These are phyloP conservation scores for Lepiota venenata DNA, from an alignment of 768 basidiomycete species.

Conservation along the genomic window DNA sequence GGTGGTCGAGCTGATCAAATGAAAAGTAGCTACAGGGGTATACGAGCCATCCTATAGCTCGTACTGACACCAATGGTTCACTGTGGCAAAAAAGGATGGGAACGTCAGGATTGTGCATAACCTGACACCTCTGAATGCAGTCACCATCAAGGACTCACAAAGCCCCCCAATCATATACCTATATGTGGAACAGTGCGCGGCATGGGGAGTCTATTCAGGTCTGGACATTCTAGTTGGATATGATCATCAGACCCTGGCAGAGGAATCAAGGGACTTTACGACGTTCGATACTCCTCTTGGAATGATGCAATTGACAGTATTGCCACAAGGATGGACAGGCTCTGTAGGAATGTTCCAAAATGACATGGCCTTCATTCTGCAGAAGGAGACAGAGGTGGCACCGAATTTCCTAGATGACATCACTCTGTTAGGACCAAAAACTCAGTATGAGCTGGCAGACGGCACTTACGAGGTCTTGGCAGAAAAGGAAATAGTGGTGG, in stretches of 20 bases:
- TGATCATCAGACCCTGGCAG: constrained; percentile 25
- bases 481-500: constrained; percentile 21
- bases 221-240: constrained; percentile 35
- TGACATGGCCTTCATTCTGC: constrained; percentile 27
- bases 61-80: constrained; percentile 36
- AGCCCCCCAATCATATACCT: constrained; percentile 29
- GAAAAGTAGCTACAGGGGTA: constrained; percentile 30
- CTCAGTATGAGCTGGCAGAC: constrained; percentile 23
- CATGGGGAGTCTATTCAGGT: constrained; percentile 18
- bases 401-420: constrained; percentile 30
- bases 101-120: constrained; percentile 33
- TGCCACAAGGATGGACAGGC: constrained; percentile 41
- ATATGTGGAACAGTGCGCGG: constrained; percentile 27
- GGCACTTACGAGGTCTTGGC: constrained; percentile 19
- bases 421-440: constrained; percentile 25
- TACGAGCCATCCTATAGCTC: constrained; percentile 33
- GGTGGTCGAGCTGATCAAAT: constrained; percentile 25
- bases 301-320: constrained; percentile 23
- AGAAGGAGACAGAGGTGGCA: constrained; percentile 25
- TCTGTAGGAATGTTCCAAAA: constrained; percentile 28
- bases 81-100: constrained; percentile 32
- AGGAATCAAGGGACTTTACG: constrained; percentile 27
- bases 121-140: constrained; percentile 33
- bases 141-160: constrained; percentile 34
- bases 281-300: constrained; percentile 37